Conservation (phyloP, 2,329 filamentous ascomycete genomes). For the Myotisia sp. region DNA sequence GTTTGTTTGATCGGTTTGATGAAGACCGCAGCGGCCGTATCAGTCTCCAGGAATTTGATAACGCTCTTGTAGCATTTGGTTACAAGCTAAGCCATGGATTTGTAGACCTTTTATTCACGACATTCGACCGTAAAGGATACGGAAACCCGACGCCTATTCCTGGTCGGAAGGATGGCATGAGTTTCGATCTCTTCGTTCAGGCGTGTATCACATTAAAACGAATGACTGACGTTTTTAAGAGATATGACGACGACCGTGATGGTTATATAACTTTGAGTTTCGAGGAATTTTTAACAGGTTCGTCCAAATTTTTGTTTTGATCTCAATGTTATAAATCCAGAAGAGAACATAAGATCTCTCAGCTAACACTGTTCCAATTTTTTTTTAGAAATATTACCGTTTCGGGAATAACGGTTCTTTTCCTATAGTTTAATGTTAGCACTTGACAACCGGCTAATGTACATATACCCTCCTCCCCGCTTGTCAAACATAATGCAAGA, state of each 20-base stretch:
- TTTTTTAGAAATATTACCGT: constrained; percentile 7
- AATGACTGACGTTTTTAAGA: constrained; percentile 99
- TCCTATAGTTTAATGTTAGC: not conserved
- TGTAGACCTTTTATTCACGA: constrained; percentile 69
- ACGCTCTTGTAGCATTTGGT: constrained; percentile 82
- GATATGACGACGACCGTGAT: constrained; percentile 92
- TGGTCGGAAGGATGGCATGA: constrained; percentile 50
- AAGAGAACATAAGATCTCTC: not conserved
- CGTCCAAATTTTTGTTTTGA: not conserved
- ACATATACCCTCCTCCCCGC: too few species aligned
- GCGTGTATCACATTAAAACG: constrained; percentile 91
- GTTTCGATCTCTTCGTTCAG: constrained; percentile 95
- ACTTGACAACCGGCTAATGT: not conserved
- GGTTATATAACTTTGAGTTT: constrained; percentile 78
- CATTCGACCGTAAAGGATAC: constrained; percentile 55
- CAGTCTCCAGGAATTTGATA: constrained; percentile 69
- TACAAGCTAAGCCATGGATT: constrained; percentile 79
- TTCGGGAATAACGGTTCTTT: constrained; percentile 8
- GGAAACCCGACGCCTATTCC: constrained; percentile 24
- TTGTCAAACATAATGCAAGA: too few species aligned
- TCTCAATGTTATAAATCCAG: too few species aligned
- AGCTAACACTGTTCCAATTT: constrained; percentile 1
- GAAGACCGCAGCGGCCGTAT: constrained; percentile 77
- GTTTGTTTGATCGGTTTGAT: constrained; percentile 91
- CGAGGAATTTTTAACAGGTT: constrained; percentile 60